These are phyloP conservation scores for Rhodotorula sp. DNA, from an alignment of 1,284 basidiomycete genomes.

Conservation along the genomic window DNA sequence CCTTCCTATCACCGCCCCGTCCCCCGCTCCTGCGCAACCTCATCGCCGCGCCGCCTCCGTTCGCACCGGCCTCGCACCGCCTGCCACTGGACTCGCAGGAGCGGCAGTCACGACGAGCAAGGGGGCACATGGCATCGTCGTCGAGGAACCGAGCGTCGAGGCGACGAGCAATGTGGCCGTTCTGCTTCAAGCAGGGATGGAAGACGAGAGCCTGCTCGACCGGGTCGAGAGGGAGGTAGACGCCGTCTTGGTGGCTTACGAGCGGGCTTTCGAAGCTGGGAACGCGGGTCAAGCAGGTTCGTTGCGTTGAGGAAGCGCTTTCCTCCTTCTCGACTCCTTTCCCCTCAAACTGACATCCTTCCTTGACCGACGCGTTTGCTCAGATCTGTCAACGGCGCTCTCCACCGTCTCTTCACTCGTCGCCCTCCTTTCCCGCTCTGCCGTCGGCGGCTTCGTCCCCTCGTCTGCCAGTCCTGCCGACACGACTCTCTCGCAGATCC, in stretches of 20 bases:
- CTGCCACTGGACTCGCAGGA: neutral
- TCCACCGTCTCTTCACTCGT: slow-evolving; percentile 4
- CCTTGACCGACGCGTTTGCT: no score
- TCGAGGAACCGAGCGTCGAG: slow-evolving; percentile 1
- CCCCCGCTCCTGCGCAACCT: neutral
- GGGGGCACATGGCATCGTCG: neutral
- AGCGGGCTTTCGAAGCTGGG: neutral
- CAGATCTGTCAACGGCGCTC: neutral
- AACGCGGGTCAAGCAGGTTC: neutral
- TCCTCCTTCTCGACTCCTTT: neutral
- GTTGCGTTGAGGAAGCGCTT: neutral
- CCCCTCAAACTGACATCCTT: no score
- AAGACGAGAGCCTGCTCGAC: slow-evolving; percentile 6
- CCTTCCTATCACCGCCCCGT: neutral
- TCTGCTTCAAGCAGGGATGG: neutral
- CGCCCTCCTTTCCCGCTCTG: slow-evolving; percentile 17
- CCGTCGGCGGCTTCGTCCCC: slow-evolving; percentile 21
- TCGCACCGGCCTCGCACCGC: no score
- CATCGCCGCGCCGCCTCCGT: neutral
- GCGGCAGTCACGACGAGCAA: neutral
- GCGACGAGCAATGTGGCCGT: slow-evolving; percentile 1
- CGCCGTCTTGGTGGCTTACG: neutral
- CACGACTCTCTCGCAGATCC: neutral
- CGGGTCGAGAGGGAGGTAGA: neutral
- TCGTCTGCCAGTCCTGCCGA: neutral